These are phyloP conservation scores for Oryza glumipatula DNA, from an alignment of 176 grass and related monocot genomes.

Conservation along the genomic window DNA sequence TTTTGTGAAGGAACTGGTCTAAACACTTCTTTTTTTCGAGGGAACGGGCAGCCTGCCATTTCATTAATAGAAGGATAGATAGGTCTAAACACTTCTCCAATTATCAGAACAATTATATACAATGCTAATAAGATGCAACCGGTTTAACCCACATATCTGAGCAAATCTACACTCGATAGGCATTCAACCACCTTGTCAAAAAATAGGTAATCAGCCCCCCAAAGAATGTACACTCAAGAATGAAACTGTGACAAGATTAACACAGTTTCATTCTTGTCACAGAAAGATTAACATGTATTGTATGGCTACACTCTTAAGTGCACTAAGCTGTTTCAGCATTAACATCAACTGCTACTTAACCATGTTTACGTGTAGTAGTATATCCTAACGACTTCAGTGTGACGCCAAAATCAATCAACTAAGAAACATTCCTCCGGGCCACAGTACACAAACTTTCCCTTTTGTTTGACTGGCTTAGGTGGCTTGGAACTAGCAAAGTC, in stretches of 20 bases:
- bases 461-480: not conserved
- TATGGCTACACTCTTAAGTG: not conserved
- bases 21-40: too few relatives aligned
- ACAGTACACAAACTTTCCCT: constrained; percentile 10
- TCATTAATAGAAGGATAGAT: too few relatives aligned
- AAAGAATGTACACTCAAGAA: too few relatives aligned
- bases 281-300: not conserved
- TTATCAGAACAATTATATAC: not conserved
- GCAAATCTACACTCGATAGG: not conserved
- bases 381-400: not conserved
- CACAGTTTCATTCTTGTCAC: too few relatives aligned
- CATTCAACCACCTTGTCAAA: not conserved
- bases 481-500: not conserved
- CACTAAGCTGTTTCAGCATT: not conserved
- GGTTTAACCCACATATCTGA: not conserved
- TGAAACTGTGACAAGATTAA: not conserved
- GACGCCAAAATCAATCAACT: not conserved
- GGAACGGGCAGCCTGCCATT: too few relatives aligned
- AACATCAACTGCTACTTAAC: not conserved
- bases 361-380: not conserved
- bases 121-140: not conserved
- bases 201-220: not conserved
- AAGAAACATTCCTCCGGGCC: not conserved
- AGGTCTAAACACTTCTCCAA: too few relatives aligned
- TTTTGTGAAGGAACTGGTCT: too few relatives aligned